These are phyloP conservation scores for Lentinus brumalis DNA, from an alignment of 768 basidiomycete species.

Conservation along the genomic window DNA sequence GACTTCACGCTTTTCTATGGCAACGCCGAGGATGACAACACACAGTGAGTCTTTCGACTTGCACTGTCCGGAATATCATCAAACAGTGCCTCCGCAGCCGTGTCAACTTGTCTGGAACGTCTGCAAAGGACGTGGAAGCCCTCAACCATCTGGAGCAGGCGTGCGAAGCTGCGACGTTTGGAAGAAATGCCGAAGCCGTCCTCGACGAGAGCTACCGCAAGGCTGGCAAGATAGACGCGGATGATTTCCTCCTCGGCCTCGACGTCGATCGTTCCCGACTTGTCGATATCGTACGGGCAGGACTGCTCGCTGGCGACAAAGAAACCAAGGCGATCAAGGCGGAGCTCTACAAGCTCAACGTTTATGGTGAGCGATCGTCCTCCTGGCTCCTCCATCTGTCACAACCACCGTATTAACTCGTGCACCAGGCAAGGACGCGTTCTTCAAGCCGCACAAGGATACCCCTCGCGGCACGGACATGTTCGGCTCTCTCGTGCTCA, in stretches of 20 bases:
- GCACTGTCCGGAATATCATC: not conserved
- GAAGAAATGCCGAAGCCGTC: slow-evolving; percentile 27
- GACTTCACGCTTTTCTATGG: not conserved
- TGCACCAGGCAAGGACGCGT: slow-evolving; percentile 24
- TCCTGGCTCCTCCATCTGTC: too few relatives aligned
- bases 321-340: not conserved
- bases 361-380: slow-evolving; percentile 24
- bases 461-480: slow-evolving; percentile 26
- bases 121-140: not conserved
- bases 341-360: slow-evolving; percentile 32
- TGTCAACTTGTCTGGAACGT: slow-evolving; percentile 3
- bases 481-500: slow-evolving; percentile 51
- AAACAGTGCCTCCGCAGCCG: not conserved
- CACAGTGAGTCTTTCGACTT: not conserved
- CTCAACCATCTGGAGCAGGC: slow-evolving; percentile 17
- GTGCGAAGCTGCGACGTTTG: slow-evolving; percentile 33
- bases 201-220: slow-evolving; percentile 35
- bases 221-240: slow-evolving; percentile 32
- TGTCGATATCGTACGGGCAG: not conserved
- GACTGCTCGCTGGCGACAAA: too few relatives aligned
- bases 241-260: not conserved
- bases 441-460: slow-evolving; percentile 33
- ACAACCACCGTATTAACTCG: not conserved
- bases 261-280: slow-evolving; percentile 1
- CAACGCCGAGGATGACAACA: not conserved